These are phyloP conservation scores for Juglanconis juglandina DNA, from an alignment of 2,329 filamentous ascomycete genomes.

Conservation along the genomic window DNA sequence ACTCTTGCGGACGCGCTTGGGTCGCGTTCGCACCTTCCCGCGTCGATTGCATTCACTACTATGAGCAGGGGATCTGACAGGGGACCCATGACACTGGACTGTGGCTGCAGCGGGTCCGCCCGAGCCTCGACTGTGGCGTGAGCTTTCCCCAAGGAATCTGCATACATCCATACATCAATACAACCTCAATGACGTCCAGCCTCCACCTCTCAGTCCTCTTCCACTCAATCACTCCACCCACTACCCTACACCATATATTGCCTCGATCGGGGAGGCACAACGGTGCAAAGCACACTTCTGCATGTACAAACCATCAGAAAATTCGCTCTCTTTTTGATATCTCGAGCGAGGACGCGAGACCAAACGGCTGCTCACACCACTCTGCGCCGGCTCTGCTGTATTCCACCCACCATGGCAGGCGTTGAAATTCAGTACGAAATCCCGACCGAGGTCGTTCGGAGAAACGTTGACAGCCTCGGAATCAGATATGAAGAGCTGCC, in stretches of 20 bases:
- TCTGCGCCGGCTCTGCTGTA: not conserved
- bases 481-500: constrained; percentile 16
- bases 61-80: not conserved
- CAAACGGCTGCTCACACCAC: not conserved
- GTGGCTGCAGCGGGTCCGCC: not conserved
- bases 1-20: not conserved
- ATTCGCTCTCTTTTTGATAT: not conserved
- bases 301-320: not conserved
- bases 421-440: not conserved
- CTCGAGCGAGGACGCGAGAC: not conserved
- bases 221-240: not conserved
- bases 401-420: not conserved
- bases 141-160: constrained; percentile 9
- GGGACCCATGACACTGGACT: not conserved
- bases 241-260: not conserved
- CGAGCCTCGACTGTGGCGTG: constrained; percentile 5
- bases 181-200: constrained; percentile 12
- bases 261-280: not conserved
- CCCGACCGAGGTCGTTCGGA: not conserved
- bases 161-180: too few species aligned
- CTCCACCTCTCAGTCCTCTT: not conserved
- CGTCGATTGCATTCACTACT: constrained; percentile 1
- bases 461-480: constrained; percentile 13
- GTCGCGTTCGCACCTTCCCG: constrained; percentile 4
- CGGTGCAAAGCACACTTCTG: not conserved